phyloP scores from a whole-genome alignment of 2,329 filamentous ascomycete species.

The Fusarium luffae region DNA sequence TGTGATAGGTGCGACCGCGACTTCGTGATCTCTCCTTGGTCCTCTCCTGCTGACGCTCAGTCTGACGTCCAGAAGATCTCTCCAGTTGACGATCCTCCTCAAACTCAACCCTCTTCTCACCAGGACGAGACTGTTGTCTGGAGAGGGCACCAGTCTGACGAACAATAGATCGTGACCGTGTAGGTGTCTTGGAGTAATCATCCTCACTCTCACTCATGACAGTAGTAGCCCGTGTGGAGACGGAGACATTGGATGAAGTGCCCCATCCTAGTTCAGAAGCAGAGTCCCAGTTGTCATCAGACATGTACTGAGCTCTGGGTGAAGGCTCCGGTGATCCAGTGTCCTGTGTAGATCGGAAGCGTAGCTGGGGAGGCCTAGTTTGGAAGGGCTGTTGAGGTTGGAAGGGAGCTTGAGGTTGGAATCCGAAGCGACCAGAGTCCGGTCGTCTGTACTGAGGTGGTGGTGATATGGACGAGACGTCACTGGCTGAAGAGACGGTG shows the following conservation, averaged over 20 bases:
- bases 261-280: slow-evolving; percentile 40
- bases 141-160: slow-evolving; percentile 25
- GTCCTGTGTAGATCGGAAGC: slow-evolving; percentile 40
- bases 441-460: slow-evolving; percentile 16
- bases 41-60: slow-evolving; percentile 35
- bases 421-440: slow-evolving; percentile 31
- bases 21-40: slow-evolving; percentile 41
- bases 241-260: slow-evolving; percentile 38
- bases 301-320: slow-evolving; percentile 37
- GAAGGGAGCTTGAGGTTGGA: slow-evolving; percentile 27
- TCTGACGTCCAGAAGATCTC: slow-evolving; percentile 20
- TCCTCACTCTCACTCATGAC: slow-evolving; percentile 41
- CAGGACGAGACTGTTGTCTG: slow-evolving; percentile 34
- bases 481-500: slow-evolving; percentile 8
- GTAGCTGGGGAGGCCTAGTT: slow-evolving; percentile 37
- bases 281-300: slow-evolving; percentile 44
- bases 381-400: not conserved
- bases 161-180: slow-evolving; percentile 33
- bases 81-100: slow-evolving; percentile 34
- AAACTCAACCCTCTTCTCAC: slow-evolving; percentile 29
- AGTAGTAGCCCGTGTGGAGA: slow-evolving; percentile 41
- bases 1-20: slow-evolving; percentile 45
- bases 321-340: slow-evolving; percentile 38
- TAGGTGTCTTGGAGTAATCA: slow-evolving; percentile 36
- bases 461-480: slow-evolving; percentile 13